These are phyloP conservation scores for Chalciporus sphaerocephalus DNA, from an alignment of 768 basidiomycete genomes.

Conservation along the genomic window DNA sequence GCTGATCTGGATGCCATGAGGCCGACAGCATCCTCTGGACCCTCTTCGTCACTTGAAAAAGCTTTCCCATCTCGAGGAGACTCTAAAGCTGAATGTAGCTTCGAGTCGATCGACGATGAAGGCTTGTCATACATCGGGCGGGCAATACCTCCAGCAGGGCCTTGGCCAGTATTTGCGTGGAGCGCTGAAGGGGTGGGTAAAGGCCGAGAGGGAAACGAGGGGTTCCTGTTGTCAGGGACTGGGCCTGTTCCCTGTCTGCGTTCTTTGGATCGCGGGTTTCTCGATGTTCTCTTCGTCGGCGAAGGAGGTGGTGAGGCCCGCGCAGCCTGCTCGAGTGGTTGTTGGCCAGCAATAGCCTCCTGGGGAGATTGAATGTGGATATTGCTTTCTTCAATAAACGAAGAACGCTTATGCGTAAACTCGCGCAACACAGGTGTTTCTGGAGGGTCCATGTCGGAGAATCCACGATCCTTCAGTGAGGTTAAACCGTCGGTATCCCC, in stretches of 20 bases:
- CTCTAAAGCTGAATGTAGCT: constrained; percentile 31
- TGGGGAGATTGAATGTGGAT: constrained; percentile 28
- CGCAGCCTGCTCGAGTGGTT: constrained; percentile 4
- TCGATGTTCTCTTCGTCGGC: constrained; percentile 16
- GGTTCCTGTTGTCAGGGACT: constrained; percentile 9
- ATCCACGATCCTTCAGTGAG: constrained; percentile 16
- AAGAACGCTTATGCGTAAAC: constrained; percentile 70
- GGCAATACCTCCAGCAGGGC: constrained; percentile 2
- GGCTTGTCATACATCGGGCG: constrained; percentile 12
- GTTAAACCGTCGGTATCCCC: constrained; percentile 50
- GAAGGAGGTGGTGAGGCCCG: constrained; percentile 17
- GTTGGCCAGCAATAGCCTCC: constrained; percentile 30
- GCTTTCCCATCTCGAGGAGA: constrained; percentile 27
- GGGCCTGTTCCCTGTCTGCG: constrained; percentile 18
- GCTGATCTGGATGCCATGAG: constrained; percentile 20
- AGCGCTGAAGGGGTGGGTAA: constrained; percentile 4
- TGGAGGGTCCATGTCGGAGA: constrained; percentile 13
- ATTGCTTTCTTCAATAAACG: constrained; percentile 51
- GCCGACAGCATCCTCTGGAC: constrained; percentile 45
- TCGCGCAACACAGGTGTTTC: constrained; percentile 56
- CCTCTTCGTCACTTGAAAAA: constrained; percentile 56
- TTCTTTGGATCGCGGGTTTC: constrained; percentile 35
- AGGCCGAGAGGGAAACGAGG: constrained; percentile 3
- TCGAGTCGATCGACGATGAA: constrained; percentile 48
- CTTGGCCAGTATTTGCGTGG: constrained; percentile 10